These are phyloP conservation scores for Populus tremula DNA, from an alignment of 345 rosid species.

Conservation along the genomic window DNA sequence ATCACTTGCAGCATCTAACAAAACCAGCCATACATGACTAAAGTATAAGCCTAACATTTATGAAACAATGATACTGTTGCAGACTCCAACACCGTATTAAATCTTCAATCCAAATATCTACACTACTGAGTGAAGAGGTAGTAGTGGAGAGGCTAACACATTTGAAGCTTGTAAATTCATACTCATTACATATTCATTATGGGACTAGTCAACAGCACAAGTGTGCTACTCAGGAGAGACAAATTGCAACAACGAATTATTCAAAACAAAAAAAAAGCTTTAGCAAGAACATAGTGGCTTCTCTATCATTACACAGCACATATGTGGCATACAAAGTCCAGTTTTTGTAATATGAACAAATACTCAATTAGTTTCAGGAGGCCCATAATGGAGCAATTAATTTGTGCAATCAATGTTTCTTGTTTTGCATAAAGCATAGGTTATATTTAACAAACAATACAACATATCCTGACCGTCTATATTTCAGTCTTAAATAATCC, in stretches of 20 bases:
- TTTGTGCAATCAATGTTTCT: background rate
- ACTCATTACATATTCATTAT: background rate
- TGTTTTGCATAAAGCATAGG: background rate
- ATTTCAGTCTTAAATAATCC: background rate
- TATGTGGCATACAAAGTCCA: background rate
- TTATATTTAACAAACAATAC: background rate
- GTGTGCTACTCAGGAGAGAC: background rate
- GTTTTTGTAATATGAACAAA: background rate
- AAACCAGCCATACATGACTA: background rate
- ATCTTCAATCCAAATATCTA: background rate
- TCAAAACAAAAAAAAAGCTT: background rate
- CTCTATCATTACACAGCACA: background rate
- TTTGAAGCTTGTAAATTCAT: background rate
- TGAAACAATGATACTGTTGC: background rate
- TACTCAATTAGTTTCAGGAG: background rate
- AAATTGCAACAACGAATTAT: background rate
- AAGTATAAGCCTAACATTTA: background rate
- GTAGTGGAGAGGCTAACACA: background rate
- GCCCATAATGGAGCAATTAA: background rate
- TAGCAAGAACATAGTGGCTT: background rate
- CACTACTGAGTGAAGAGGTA: background rate
- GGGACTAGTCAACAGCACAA: background rate
- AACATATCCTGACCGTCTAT: background rate
- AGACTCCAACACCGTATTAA: background rate
- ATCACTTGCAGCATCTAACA: background rate